phyloP scores from a whole-genome alignment of 768 basidiomycete species.

The Jaapia argillacea region DNA sequence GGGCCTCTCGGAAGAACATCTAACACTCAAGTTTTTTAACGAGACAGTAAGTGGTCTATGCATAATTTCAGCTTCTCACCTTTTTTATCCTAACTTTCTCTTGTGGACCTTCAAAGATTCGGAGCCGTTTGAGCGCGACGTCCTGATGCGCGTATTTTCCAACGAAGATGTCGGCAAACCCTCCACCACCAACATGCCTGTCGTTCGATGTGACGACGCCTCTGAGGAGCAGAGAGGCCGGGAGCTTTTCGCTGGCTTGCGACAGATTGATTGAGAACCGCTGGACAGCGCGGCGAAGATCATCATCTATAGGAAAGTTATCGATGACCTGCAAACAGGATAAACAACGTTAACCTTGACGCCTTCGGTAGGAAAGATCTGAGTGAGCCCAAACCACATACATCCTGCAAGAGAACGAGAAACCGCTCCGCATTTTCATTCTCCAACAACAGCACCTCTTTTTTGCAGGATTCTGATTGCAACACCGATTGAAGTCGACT shows the following conservation, averaged over 20 bases:
- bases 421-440: neutral
- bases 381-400: neutral
- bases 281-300: neutral
- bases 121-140: neutral
- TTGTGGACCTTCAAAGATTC: neutral
- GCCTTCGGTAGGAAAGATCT: no score
- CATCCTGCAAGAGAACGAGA: neutral
- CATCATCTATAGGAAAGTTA: no score
- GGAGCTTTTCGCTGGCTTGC: neutral
- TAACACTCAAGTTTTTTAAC: neutral
- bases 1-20: conserved; percentile 2
- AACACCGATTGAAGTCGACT: no score
- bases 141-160: neutral
- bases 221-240: neutral
- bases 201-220: neutral
- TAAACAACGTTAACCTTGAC: no score
- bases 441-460: neutral
- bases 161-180: neutral
- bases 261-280: neutral
- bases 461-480: no score
- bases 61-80: neutral
- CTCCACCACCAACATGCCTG: neutral
- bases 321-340: no score
- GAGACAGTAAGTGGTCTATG: no score
- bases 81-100: neutral